Conservation (phyloP, 495 filamentous ascomycete genomes). For the Penicillium roqueforti region DNA sequence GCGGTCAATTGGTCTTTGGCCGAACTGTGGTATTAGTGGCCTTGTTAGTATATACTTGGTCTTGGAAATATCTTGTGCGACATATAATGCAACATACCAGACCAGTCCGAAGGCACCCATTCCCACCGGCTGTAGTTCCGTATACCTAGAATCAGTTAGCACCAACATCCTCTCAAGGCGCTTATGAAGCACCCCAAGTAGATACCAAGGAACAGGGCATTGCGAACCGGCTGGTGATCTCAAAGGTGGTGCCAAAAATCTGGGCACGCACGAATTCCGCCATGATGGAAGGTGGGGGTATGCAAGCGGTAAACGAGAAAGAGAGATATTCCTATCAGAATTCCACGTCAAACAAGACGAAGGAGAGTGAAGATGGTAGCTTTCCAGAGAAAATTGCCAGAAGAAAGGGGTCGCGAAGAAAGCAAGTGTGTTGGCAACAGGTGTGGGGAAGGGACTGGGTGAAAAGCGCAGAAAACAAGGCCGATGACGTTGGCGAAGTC, state of each 20-base stretch:
- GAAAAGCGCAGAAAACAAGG: slow-evolving; percentile 33
- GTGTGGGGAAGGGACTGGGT: slow-evolving; percentile 39
- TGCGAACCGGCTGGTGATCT: slow-evolving; percentile 94
- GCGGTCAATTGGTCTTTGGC: slow-evolving; percentile 95
- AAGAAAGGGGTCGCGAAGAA: slow-evolving; percentile 18
- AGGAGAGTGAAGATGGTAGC: background rate
- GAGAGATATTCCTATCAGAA: slow-evolving; percentile 4
- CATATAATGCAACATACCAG: slow-evolving; percentile 60
- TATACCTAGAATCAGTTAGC: slow-evolving; percentile 61
- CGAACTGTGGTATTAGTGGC: slow-evolving; percentile 54
- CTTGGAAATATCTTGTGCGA: slow-evolving; percentile 10
- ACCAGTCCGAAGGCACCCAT: slow-evolving; percentile 99
- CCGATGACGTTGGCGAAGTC: slow-evolving; percentile 38
- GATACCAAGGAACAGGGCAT: slow-evolving; percentile 10
- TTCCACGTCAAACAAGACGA: slow-evolving; percentile 1
- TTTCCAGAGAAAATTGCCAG: background rate
- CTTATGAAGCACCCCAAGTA: background rate
- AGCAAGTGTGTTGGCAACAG: slow-evolving; percentile 20
- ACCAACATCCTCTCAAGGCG: background rate
- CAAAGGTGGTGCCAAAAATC: slow-evolving; percentile 99
- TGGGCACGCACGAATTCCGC: slow-evolving; percentile 98
- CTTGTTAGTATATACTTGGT: slow-evolving; percentile 14
- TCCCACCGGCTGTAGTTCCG: slow-evolving; percentile 94
- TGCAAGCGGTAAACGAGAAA: background rate
- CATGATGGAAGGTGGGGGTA: slow-evolving; percentile 49